These are phyloP conservation scores for Leucogyrophana mollusca DNA, from an alignment of 768 basidiomycete genomes.

Conservation along the genomic window DNA sequence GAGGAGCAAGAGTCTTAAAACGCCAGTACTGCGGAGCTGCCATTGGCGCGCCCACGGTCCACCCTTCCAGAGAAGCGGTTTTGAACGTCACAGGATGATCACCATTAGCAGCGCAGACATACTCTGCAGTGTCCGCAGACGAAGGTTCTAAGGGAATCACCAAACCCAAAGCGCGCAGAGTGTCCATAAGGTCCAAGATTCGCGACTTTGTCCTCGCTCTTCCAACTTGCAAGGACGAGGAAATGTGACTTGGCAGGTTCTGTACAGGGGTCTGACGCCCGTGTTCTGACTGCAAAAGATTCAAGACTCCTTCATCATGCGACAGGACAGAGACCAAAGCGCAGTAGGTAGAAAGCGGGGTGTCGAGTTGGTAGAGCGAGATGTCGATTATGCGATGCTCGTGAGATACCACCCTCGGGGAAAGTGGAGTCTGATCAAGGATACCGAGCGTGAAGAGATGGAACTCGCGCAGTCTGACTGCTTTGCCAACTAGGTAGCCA, in stretches of 20 bases:
- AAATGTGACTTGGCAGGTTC: conserved; percentile 51
- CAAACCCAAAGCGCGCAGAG: conserved; percentile 57
- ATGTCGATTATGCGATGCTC: conserved; percentile 58
- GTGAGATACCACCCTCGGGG: conserved; percentile 47
- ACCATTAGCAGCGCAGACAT: conserved; percentile 44
- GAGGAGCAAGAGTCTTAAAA: conserved; percentile 51
- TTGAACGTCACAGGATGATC: conserved; percentile 49
- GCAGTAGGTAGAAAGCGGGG: conserved; percentile 66
- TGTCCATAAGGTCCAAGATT: conserved; percentile 59
- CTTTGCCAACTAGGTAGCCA: conserved; percentile 71
- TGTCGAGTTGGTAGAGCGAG: conserved; percentile 59
- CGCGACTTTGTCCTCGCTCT: conserved; percentile 58
- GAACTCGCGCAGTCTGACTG: conserved; percentile 59
- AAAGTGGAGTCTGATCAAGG: conserved; percentile 39
- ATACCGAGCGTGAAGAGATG: conserved; percentile 54
- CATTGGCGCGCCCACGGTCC: conserved; percentile 42
- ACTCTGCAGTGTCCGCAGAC: conserved; percentile 36
- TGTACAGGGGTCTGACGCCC: conserved; percentile 50
- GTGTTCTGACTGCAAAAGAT: conserved; percentile 46
- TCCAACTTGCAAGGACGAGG: conserved; percentile 53
- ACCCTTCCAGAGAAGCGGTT: conserved; percentile 38
- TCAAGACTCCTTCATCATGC: conserved; percentile 56
- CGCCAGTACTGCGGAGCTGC: conserved; percentile 65
- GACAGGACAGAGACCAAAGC: conserved; percentile 56
- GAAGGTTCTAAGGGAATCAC: conserved; percentile 56